Base-by-base conservation (phyloP, 257 asterid species). In the Nicotiana tabacum region DNA sequence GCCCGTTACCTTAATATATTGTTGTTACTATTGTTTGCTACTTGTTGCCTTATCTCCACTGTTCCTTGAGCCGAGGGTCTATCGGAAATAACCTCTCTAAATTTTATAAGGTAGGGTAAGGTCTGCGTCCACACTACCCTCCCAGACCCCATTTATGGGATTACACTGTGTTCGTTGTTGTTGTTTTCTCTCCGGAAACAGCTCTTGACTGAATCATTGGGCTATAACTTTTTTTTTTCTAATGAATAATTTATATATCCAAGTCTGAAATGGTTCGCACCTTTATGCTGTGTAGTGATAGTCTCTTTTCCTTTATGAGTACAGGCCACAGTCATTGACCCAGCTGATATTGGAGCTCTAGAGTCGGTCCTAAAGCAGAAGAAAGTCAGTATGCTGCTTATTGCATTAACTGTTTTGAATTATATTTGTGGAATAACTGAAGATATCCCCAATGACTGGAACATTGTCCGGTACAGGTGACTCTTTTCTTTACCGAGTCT, bases 291-390 rank as follows among this genome's bases (percentile, higher is more conserved):
- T 43, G n/a, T 70, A 66, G 9, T 21, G 24, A 12, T 72, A 46
- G 24, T 72, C 24, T 46, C 79, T 11, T 48, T 24, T 72, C 61
- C 13, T 43, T 72, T 72, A 72, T 46, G 60, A 72, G 27, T 88
- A 88, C 94, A 93, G 98, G 96, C 97, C 78, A 91, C 98, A 17
- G 98, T 92, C 82, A 91, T 95, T 84, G 98, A 95, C 82, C 98
- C 98, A 82, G 98, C 98, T 3, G 98, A 95, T 84, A 69, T 93
- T 81, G 95, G 85, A 83, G 98, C 92, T 83, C 91, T 95, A 90
- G 94, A 91, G 88, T 86, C 95, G 66, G 97, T 93, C 58, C 85
- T 95, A 81, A 87, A 89, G 78, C 86, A 90, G 87, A 85, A 90
- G 86, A 87, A 93, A 53, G 98, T 95, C 18, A 86, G 97, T 80